Evolutionary conservation across 192 early-diverging fungal species (phyloP).

Genomic region (Allomyces javanicus): DNA sequence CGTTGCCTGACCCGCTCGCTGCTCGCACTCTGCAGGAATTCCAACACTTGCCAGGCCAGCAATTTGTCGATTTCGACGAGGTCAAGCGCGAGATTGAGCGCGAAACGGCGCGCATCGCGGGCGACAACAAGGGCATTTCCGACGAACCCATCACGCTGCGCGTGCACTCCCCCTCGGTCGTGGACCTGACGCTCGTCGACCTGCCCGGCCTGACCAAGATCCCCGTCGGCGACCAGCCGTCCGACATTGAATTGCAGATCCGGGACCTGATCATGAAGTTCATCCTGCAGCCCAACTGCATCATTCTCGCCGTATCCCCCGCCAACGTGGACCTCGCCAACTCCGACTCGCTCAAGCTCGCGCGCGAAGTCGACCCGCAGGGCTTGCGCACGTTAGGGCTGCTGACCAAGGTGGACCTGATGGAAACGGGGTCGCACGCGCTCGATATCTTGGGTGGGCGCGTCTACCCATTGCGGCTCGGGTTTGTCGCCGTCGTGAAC

Average conservation of each 20-base stretch:
- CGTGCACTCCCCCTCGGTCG: slow-evolving; percentile 52
- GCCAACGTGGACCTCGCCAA: slow-evolving; percentile 66
- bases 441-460: slow-evolving; percentile 56
- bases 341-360: slow-evolving; percentile 65
- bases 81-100: slow-evolving; percentile 61
- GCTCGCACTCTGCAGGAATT: slow-evolving; percentile 21
- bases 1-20: too few relatives aligned
- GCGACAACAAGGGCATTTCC: slow-evolving; percentile 59
- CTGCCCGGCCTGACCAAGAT: slow-evolving; percentile 66
- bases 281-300: slow-evolving; percentile 65
- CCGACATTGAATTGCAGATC: slow-evolving; percentile 63
- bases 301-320: slow-evolving; percentile 63
- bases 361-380: slow-evolving; percentile 66
- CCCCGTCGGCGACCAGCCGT: slow-evolving; percentile 54
- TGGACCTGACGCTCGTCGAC: slow-evolving; percentile 61
- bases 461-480: slow-evolving; percentile 53
- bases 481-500: slow-evolving; percentile 65
- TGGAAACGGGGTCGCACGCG: slow-evolving; percentile 68
- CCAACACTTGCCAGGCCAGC: slow-evolving; percentile 48
- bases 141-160: slow-evolving; percentile 56
- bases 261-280: slow-evolving; percentile 55
- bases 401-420: slow-evolving; percentile 64
- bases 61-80: slow-evolving; percentile 52
- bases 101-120: slow-evolving; percentile 58
- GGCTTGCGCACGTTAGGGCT: slow-evolving; percentile 59